These are phyloP conservation scores for Metschnikowia arizonensis DNA, from an alignment of 805 yeast species.

Conservation along the genomic window DNA sequence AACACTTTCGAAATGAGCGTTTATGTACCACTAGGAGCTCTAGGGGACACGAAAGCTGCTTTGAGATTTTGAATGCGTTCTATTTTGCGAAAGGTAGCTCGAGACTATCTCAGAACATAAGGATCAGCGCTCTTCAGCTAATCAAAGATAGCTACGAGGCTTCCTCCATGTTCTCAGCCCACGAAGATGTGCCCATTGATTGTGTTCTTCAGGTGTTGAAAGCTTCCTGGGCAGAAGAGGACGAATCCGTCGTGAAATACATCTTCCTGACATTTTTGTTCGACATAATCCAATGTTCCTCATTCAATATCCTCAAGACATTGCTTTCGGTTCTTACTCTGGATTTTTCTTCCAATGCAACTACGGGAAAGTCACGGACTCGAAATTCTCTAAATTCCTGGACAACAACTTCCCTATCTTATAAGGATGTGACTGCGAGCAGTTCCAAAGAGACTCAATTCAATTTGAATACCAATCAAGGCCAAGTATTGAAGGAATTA, in stretches of 20 bases:
- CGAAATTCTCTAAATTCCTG: not conserved
- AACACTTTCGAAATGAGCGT: conserved; percentile 45
- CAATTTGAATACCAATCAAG: conserved; percentile 9
- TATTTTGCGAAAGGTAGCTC: conserved; percentile 22
- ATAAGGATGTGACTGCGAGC: conserved; percentile 3
- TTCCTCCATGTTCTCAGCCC: conserved; percentile 29
- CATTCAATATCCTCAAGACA: conserved; percentile 17
- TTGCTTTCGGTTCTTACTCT: conserved; percentile 15
- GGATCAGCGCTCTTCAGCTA: conserved; percentile 30
- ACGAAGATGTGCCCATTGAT: conserved; percentile 28
- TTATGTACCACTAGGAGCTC: conserved; percentile 51
- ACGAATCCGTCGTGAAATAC: conserved; percentile 29
- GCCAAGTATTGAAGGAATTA: conserved; percentile 12
- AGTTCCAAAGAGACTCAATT: conserved; percentile 7
- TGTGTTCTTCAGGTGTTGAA: conserved; percentile 31
- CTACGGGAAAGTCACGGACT: not conserved
- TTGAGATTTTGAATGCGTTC: conserved; percentile 43
- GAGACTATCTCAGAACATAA: conserved; percentile 20
- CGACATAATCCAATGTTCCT: conserved; percentile 18
- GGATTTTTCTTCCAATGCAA: conserved; percentile 1
- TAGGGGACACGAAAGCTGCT: conserved; percentile 49
- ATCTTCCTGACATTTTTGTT: conserved; percentile 26
- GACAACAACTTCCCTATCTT: not conserved
- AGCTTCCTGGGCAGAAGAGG: conserved; percentile 26
- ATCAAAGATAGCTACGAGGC: conserved; percentile 35